Percentiles rank a stretch among this genome's conserved stretches.
Evolutionary conservation across 495 filamentous ascomycete species (phyloP).

Genomic region (Hypoxylon crocopeplum): DNA sequence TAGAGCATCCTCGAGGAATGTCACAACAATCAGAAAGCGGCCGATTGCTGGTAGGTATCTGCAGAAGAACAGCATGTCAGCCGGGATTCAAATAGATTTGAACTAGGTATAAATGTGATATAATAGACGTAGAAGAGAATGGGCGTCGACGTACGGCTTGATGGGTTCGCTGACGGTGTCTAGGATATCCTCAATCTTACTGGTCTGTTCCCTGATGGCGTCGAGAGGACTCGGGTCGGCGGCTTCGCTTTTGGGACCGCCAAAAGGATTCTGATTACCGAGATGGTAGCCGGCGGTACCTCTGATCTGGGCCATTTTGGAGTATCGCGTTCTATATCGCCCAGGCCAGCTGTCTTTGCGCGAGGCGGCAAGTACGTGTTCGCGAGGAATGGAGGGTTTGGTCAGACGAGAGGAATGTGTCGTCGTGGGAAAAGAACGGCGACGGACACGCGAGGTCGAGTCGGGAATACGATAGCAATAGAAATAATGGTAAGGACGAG

Average conservation of each 20-base stretch:
- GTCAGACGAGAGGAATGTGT: not conserved
- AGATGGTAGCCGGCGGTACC: constrained; percentile 97
- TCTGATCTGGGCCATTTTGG: constrained; percentile 89
- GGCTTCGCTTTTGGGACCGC: constrained; percentile 62
- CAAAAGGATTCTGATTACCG: constrained; percentile 76
- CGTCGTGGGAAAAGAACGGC: not conserved
- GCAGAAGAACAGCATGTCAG: constrained; percentile 38
- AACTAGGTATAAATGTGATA: not conserved
- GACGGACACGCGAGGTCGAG: not conserved
- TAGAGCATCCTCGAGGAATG: constrained; percentile 95
- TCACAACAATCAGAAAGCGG: constrained; percentile 96
- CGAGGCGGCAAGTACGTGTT: constrained; percentile 1
- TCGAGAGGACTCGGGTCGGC: constrained; percentile 87
- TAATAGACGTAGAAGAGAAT: constrained; percentile 1
- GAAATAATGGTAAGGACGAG: not conserved
- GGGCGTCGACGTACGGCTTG: constrained; percentile 84
- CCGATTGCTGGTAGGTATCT: constrained; percentile 96
- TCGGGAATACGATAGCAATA: not conserved
- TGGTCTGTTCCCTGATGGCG: constrained; percentile 90
- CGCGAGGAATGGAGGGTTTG: constrained; percentile 11
- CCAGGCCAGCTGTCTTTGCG: constrained; percentile 34
- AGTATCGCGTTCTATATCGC: constrained; percentile 16
- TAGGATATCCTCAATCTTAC: constrained; percentile 95
- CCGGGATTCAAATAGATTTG: not conserved
- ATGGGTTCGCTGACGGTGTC: constrained; percentile 89